These are phyloP conservation scores for Lentinula aciculospora DNA, from an alignment of 768 basidiomycete genomes.

Conservation along the genomic window DNA sequence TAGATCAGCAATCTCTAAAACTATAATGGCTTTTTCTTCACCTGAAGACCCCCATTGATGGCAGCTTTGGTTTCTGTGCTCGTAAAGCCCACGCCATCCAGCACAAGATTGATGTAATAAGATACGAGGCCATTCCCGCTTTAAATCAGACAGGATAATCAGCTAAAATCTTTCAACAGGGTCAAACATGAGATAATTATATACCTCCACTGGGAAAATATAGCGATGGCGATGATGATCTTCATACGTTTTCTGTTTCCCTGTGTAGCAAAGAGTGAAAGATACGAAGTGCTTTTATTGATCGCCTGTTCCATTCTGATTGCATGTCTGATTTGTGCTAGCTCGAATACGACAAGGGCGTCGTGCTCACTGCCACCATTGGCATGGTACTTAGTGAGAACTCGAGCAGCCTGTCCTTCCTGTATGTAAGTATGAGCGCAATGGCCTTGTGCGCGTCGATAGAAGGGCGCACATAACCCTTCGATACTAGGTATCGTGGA, in stretches of 20 bases:
- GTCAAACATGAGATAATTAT: conserved; percentile 8
- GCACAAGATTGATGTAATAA: conserved; percentile 67
- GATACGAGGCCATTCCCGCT: conserved; percentile 69
- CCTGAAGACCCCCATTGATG: conserved; percentile 62
- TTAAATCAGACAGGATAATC: conserved; percentile 1
- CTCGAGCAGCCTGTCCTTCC: conserved; percentile 52
- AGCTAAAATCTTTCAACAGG: neutral
- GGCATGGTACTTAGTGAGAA: conserved; percentile 72
- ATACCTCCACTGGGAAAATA: conserved; percentile 75
- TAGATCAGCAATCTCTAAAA: neutral
- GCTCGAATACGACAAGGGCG: conserved; percentile 49
- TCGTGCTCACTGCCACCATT: conserved; percentile 53
- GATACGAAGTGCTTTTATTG: conserved; percentile 40
- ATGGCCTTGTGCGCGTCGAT: neutral
- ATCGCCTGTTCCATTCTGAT: conserved; percentile 57
- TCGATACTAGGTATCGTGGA: conserved; percentile 60
- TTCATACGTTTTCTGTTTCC: conserved; percentile 68
- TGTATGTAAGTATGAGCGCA: conserved; percentile 11
- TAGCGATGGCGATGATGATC: conserved; percentile 58
- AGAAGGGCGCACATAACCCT: conserved; percentile 39
- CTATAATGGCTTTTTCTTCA: conserved; percentile 12
- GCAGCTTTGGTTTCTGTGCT: conserved; percentile 45
- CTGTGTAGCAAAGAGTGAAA: conserved; percentile 49
- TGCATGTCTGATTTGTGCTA: conserved; percentile 68
- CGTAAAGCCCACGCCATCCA: conserved; percentile 59